A percentile compares a stretch with the other conserved stretches of the same genome.
These are phyloP conservation scores for Psilocybe sp. DNA, from an alignment of 768 basidiomycete genomes.

Conservation along the genomic window DNA sequence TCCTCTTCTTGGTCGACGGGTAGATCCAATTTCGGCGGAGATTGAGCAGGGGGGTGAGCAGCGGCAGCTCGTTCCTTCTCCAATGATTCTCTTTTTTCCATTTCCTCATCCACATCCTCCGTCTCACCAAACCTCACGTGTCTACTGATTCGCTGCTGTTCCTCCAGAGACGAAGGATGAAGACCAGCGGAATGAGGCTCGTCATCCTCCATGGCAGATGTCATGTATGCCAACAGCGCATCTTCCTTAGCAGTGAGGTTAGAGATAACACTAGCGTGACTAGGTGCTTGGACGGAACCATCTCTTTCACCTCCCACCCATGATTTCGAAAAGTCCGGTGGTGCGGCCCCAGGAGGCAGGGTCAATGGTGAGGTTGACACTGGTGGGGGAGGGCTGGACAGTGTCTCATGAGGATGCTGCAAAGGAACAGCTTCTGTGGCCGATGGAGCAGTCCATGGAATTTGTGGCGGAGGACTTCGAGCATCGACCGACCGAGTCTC, in stretches of 20 bases:
- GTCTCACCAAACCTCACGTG: conserved; percentile 45
- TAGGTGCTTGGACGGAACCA: conserved; percentile 5
- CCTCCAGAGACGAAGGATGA: conserved; percentile 6
- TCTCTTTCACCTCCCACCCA: conserved; percentile 13
- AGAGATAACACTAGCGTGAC: conserved; percentile 6
- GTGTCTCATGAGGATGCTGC: neutral
- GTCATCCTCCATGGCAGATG: conserved; percentile 2
- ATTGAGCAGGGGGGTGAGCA: neutral
- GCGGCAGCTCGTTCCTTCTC: conserved; percentile 11
- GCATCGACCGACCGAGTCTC: neutral
- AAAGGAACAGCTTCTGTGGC: neutral
- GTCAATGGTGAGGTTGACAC: conserved; percentile 6
- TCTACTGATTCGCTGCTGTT: conserved; percentile 23
- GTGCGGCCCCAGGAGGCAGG: conserved; percentile 19
- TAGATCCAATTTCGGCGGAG: no score
- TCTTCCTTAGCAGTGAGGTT: conserved; percentile 28
- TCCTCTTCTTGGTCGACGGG: no score
- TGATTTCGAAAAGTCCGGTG: conserved; percentile 15
- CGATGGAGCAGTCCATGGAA: neutral
- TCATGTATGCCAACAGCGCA: conserved; percentile 38
- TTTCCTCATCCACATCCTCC: conserved; percentile 35
- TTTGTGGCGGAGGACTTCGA: neutral
- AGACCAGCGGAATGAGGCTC: neutral
- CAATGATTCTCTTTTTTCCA: conserved; percentile 23
- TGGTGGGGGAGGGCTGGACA: neutral